Evolutionary conservation across 2,329 filamentous ascomycete species (phyloP).

Genomic region (Aureobasidium melanogenum): DNA sequence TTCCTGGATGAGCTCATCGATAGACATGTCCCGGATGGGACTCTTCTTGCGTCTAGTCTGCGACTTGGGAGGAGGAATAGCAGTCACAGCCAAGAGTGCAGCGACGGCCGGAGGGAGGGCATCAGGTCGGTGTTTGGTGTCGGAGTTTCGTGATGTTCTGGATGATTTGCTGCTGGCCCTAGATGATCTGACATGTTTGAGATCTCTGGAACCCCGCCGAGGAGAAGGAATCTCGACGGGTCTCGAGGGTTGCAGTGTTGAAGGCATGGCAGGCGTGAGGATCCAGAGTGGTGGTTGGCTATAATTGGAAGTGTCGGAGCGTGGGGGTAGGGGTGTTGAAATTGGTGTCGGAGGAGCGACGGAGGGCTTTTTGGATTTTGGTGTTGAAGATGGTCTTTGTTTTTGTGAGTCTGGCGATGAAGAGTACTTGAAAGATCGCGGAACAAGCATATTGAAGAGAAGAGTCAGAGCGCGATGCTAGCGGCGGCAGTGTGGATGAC

Average conservation of each 20-base stretch:
- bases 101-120: conserved; percentile 47
- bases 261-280: conserved; percentile 1
- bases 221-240: conserved; percentile 32
- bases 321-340: not conserved
- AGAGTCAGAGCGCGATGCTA: conserved; percentile 5
- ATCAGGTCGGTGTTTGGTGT: conserved; percentile 30
- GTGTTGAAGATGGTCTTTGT: conserved; percentile 1
- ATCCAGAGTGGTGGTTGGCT: not conserved
- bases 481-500: conserved; percentile 11
- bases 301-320: not conserved
- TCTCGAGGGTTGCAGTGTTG: conserved; percentile 23
- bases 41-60: conserved; percentile 33
- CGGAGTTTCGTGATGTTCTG: conserved; percentile 15
- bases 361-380: not conserved
- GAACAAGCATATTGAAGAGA: conserved; percentile 33
- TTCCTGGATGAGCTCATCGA: conserved; percentile 48
- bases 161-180: conserved; percentile 23
- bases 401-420: conserved; percentile 21
- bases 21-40: conserved; percentile 38
- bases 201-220: conserved; percentile 20
- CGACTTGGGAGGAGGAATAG: conserved; percentile 45
- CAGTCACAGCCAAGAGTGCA: conserved; percentile 49
- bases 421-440: conserved; percentile 36
- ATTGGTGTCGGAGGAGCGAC: not conserved
- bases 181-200: conserved; percentile 25